Evolutionary conservation across 352 stramenopile genomes (phyloP), one percentile per base, ranked within the genome.

Genomic region (Phytopythium helicoides): DNA sequence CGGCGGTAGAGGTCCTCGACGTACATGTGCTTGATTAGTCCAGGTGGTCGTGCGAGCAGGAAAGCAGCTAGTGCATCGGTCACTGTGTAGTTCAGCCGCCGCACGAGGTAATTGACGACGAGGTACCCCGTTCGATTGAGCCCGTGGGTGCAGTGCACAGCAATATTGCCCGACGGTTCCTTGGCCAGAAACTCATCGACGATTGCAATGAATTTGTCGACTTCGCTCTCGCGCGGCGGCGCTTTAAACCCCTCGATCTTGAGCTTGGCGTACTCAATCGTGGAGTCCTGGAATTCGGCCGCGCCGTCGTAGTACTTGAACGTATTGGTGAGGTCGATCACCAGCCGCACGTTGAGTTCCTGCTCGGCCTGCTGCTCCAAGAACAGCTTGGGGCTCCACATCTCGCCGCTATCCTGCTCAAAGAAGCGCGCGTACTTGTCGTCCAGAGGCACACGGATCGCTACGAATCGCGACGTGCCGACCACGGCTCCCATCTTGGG

Each of bases 1-100:
- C 54, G 52, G 31, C 63, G 68, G 52, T 86, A 89, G 36, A 94
- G 68, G 16, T 86, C 78, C 54, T 90, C 64, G 14, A 94, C 67
- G 60, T 91, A 94, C 73, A 88, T 84, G 60, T 89, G 76, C 58
- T 91, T 92, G 63, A 94, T 89, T 12, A 94, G 53, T 46, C 83
- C 83, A 6, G 83, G 83, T 25, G 78, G 79, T 33, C 83, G 67
- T 35, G 83, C 76, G 28, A 60, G 52, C 6, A 58, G 62, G 49
- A 94, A 94, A n/a, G 81, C 76, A 28, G 70, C 66, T 22, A 93
- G 59, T 18, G 83, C 83, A 12, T 80, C 70, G 22, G 73, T 76
- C 9, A 94, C 68, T 0, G 66, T 71, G 42, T 66, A 71, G 1
- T 51, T 47, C n/a, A 71, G 47, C 31, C 71, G 65, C 52, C 63